Percentiles rank a stretch among this genome's conserved stretches.
phyloP scores from a whole-genome alignment of 805 yeast species.

The Suhomyces sp. region DNA sequence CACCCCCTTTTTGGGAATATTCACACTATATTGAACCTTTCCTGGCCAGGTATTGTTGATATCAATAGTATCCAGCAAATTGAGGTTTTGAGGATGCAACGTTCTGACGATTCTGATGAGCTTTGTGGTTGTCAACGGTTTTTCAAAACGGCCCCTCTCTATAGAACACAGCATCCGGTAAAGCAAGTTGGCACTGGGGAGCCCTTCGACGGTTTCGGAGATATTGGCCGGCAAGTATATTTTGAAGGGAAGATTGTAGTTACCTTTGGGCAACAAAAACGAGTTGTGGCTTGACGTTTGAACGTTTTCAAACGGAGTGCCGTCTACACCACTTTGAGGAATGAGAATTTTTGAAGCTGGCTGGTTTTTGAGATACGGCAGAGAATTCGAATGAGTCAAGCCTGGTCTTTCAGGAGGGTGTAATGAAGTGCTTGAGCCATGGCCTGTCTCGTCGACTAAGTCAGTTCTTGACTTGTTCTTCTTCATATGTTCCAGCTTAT shows the following conservation, averaged over 20 bases:
- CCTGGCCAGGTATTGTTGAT: constrained; percentile 52
- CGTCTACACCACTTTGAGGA: constrained; percentile 39
- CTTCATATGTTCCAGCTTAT: constrained; percentile 19
- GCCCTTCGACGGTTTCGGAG: constrained; percentile 52
- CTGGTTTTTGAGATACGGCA: constrained; percentile 20
- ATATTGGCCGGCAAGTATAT: constrained; percentile 44
- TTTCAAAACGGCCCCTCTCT: constrained; percentile 44
- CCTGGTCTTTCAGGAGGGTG: constrained; percentile 18
- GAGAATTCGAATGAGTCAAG: constrained; percentile 30
- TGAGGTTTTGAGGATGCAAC: constrained; percentile 37
- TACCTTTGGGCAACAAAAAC: constrained; percentile 48
- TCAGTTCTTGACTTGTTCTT: constrained; percentile 6
- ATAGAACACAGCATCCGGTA: constrained; percentile 43
- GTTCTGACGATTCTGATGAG: constrained; percentile 45
- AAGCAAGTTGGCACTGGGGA: constrained; percentile 39
- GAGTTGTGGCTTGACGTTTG: constrained; percentile 25
- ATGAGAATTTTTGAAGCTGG: constrained; percentile 6
- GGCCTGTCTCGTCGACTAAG: constrained; percentile 4
- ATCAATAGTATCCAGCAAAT: constrained; percentile 42
- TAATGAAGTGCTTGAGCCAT: not conserved
- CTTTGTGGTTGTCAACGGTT: constrained; percentile 29
- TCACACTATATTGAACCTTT: constrained; percentile 49
- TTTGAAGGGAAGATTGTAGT: constrained; percentile 49
- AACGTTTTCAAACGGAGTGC: constrained; percentile 40
- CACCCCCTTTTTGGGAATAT: constrained; percentile 40